These are phyloP conservation scores for Cladosporium sp. DNA, from an alignment of 2,329 filamentous ascomycete species.

Conservation along the genomic window DNA sequence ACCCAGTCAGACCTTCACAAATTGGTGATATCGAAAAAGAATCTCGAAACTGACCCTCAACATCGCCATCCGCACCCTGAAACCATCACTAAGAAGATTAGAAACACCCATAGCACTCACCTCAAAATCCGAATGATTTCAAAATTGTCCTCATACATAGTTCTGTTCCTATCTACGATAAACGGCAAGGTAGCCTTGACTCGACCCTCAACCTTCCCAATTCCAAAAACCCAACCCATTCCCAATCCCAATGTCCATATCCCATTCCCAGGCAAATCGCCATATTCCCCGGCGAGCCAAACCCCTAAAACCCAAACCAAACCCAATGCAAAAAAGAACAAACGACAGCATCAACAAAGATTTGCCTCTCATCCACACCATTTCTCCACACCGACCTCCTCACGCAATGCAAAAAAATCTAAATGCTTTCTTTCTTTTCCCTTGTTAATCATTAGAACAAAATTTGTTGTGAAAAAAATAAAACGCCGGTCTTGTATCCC, in stretches of 20 bases:
- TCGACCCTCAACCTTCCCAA: not conserved
- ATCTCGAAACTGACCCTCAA: no score
- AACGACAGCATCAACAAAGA: not conserved
- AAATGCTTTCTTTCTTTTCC: not conserved
- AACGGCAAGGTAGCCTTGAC: not conserved
- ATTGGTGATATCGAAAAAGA: no score
- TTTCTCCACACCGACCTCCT: not conserved
- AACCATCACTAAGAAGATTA: no score
- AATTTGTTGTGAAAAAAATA: not conserved
- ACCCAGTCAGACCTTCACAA: no score
- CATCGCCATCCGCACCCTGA: no score
- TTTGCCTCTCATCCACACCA: not conserved
- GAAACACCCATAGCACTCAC: no score
- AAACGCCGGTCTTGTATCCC: not conserved
- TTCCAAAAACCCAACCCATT: not conserved
- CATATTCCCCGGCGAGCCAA: not conserved
- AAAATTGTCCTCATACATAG: conserved; percentile 9
- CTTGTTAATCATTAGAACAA: not conserved
- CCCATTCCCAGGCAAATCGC: not conserved
- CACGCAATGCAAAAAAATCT: conserved; percentile 5
- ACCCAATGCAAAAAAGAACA: conserved; percentile 1
- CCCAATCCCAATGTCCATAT: not conserved
- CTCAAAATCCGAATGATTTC: not conserved
- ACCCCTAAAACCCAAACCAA: not conserved
- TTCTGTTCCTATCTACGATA: conserved; percentile 16